phyloP scores from a whole-genome alignment of 352 stramenopile genomes.

The Blastocystis sp. region DNA sequence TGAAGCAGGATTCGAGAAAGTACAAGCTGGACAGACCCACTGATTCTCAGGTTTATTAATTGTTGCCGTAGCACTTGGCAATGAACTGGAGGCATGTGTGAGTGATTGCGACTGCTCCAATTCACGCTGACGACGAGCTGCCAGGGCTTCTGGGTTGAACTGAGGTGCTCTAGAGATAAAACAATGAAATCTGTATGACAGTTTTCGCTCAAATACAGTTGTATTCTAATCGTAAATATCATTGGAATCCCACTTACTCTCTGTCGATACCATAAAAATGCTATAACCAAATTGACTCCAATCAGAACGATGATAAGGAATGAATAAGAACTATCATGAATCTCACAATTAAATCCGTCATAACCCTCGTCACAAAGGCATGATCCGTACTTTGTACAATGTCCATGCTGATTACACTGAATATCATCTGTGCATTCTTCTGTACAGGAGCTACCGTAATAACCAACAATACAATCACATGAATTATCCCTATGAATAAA shows the following conservation, averaged over 20 bases:
- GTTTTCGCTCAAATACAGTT: conserved; percentile 39
- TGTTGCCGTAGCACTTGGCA: background rate
- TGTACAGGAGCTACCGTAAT: background rate
- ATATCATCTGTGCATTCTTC: background rate
- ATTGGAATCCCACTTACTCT: background rate
- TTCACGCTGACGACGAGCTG: conserved; percentile 18
- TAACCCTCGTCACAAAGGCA: conserved; percentile 26
- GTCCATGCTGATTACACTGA: background rate
- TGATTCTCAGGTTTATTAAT: conserved; percentile 6
- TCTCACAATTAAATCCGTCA: background rate
- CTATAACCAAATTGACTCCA: background rate
- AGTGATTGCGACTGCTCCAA: background rate
- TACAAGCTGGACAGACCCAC: conserved; percentile 44
- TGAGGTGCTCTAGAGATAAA: background rate
- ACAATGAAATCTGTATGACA: background rate
- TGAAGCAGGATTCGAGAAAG: conserved; percentile 50
- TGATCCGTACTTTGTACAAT: background rate
- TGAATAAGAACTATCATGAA: background rate
- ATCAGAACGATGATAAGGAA: background rate
- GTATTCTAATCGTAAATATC: background rate
- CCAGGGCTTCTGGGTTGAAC: conserved; percentile 48
- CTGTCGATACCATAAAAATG: conserved; percentile 16
- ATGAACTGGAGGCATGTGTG: background rate
- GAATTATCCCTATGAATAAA: background rate
- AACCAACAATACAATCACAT: conserved; percentile 17